Conservation (phyloP, 352 stramenopile species). For the Phytophthora cryptogea region DNA sequence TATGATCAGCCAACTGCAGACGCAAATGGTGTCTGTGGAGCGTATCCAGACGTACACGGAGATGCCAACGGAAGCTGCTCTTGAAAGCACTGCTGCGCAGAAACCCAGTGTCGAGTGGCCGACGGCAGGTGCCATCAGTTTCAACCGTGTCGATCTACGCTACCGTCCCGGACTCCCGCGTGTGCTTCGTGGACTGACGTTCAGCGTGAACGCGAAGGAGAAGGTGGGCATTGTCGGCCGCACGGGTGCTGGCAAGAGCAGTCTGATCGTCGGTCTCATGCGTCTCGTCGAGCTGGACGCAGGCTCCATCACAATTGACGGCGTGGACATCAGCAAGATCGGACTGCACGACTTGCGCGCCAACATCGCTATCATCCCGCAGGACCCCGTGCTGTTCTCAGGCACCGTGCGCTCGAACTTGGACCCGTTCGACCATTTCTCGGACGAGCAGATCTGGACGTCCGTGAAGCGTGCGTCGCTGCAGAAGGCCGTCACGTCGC, state of each 20-base stretch:
- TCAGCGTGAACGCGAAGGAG: slow-evolving; percentile 73
- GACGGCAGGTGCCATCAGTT: slow-evolving; percentile 70
- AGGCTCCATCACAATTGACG: slow-evolving; percentile 53
- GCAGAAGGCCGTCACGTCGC: slow-evolving; percentile 34
- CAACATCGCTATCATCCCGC: slow-evolving; percentile 86
- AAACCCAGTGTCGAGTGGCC: slow-evolving; percentile 76
- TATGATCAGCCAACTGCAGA: slow-evolving; percentile 71
- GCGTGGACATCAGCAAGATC: slow-evolving; percentile 55
- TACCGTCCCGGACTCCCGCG: slow-evolving; percentile 79
- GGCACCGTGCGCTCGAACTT: slow-evolving; percentile 90
- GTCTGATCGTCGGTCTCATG: slow-evolving; percentile 90
- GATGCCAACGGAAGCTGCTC: slow-evolving; percentile 51
- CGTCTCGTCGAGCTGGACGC: slow-evolving; percentile 85
- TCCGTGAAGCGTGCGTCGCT: slow-evolving; percentile 86
- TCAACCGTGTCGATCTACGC: slow-evolving; percentile 85
- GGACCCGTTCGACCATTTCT: slow-evolving; percentile 89
- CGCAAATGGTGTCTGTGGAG: slow-evolving; percentile 74
- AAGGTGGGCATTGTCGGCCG: slow-evolving; percentile 84
- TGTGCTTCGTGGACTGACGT: slow-evolving; percentile 62
- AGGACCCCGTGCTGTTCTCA: slow-evolving; percentile 95
- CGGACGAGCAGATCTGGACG: slow-evolving; percentile 82
- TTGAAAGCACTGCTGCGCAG: slow-evolving; percentile 32
- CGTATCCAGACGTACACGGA: slow-evolving; percentile 67
- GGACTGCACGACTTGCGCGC: slow-evolving; percentile 49
- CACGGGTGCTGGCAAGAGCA: slow-evolving; percentile 88